Conservation (phyloP, 2,329 filamentous ascomycete species). For the Shiraia sp. region DNA sequence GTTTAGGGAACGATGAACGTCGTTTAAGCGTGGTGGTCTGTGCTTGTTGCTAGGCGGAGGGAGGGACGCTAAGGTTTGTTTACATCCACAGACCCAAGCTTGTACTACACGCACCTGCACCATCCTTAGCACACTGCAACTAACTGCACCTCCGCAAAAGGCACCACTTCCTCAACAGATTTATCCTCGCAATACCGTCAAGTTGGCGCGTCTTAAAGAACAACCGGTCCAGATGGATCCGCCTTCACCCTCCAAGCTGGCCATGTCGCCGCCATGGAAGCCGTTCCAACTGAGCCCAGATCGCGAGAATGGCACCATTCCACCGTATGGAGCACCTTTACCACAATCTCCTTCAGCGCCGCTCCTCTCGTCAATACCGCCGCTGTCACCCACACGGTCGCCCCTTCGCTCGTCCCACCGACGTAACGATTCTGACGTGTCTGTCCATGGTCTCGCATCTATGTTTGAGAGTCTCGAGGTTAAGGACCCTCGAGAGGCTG, state of each 20-base stretch:
- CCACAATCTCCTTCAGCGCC: conserved; percentile 8
- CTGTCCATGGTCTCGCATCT: conserved; percentile 58
- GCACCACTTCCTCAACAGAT: conserved; percentile 8
- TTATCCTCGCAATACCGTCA: conserved; percentile 28
- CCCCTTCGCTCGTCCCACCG: conserved; percentile 30
- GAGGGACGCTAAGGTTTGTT: conserved; percentile 31
- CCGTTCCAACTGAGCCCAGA: conserved; percentile 64
- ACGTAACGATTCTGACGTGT: conserved; percentile 44
- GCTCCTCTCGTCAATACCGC: conserved; percentile 4
- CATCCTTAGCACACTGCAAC: neutral
- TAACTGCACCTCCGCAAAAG: conserved; percentile 4
- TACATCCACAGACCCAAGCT: conserved; percentile 20
- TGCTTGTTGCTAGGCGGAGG: conserved; percentile 32
- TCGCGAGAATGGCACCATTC: conserved; percentile 58
- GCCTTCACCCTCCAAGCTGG: conserved; percentile 52
- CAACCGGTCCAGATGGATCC: conserved; percentile 41
- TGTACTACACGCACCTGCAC: conserved; percentile 15
- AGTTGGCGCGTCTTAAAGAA: conserved; percentile 45
- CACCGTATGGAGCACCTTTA: conserved; percentile 29
- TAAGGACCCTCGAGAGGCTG: conserved; percentile 52
- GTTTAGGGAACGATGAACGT: neutral
- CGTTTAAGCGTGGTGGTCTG: conserved; percentile 7
- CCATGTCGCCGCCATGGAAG: conserved; percentile 59
- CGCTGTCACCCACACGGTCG: conserved; percentile 13
- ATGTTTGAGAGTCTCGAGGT: conserved; percentile 72